Evolutionary conservation across 2,329 filamentous ascomycete species (phyloP).

Genomic region (Metarhizium humberi): DNA sequence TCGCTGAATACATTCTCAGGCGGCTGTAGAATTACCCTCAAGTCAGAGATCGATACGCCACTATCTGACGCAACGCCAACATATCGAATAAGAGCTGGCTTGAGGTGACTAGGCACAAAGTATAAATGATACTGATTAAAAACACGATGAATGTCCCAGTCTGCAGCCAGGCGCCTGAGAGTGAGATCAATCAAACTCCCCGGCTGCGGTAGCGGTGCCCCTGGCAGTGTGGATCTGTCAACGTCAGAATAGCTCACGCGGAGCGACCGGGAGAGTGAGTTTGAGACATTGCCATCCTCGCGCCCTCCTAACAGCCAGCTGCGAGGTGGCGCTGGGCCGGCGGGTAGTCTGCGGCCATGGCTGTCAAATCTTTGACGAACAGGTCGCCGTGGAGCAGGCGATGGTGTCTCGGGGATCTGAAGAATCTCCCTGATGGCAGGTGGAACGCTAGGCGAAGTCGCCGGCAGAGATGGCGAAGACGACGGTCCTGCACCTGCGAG

Average conservation of each 20-base stretch:
- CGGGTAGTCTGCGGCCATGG: constrained; percentile 41
- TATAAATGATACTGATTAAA: constrained; percentile 50
- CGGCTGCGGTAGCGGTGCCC: constrained; percentile 30
- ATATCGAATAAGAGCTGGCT: constrained; percentile 41
- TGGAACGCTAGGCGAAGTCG: constrained; percentile 43
- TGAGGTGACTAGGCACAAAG: constrained; percentile 42
- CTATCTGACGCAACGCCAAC: constrained; percentile 34
- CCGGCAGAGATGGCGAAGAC: constrained; percentile 18
- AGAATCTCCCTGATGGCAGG: constrained; percentile 50
- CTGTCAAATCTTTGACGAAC: constrained; percentile 32
- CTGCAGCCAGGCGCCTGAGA: constrained; percentile 38
- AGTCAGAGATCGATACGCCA: constrained; percentile 40
- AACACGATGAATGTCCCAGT: constrained; percentile 46
- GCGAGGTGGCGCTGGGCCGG: constrained; percentile 49
- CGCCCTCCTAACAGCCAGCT: constrained; percentile 38
- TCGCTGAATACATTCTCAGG: constrained; percentile 17
- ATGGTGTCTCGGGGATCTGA: constrained; percentile 47
- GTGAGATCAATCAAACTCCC: constrained; percentile 43
- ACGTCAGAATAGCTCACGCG: constrained; percentile 12
- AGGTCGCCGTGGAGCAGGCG: constrained; percentile 37
- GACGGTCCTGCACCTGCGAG: constrained; percentile 27
- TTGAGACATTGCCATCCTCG: constrained; percentile 8
- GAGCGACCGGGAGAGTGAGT: constrained; percentile 11
- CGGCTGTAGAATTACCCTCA: constrained; percentile 36
- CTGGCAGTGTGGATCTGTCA: constrained; percentile 30